phyloP scores from a whole-genome alignment of 148 eudicot genomes.

The Arbutus unedo region DNA sequence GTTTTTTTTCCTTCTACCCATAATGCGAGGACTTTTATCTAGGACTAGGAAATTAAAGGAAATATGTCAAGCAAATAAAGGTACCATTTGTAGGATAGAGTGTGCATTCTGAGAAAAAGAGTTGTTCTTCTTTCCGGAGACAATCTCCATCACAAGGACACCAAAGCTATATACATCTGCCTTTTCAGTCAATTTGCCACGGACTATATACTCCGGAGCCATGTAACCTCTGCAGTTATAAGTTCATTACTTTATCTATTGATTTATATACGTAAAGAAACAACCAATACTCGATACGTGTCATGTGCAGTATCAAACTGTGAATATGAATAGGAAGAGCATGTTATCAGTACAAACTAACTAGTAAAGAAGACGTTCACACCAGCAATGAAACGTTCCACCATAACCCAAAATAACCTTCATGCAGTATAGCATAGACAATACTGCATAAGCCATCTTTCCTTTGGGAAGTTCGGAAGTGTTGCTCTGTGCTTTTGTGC shows the following conservation, averaged over 20 bases:
- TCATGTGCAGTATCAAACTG: neutral
- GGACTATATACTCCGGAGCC: constrained; percentile 61
- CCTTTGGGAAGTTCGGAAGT: no score
- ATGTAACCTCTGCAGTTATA: constrained; percentile 46
- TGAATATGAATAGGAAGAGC: neutral
- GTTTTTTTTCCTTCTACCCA: no score
- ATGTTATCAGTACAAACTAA: no score
- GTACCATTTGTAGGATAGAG: constrained; percentile 45
- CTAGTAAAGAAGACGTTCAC: no score
- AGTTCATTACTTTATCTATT: neutral
- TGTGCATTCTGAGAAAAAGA: constrained; percentile 24
- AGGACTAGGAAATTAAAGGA: neutral
- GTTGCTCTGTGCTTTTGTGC: no score
- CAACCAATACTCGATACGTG: neutral
- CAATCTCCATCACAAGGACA: constrained; percentile 45
- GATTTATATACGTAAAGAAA: neutral
- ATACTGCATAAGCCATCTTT: no score
- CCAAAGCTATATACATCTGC: constrained; percentile 63
- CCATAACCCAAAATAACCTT: neutral
- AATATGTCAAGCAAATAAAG: constrained; percentile 3
- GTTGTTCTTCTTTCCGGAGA: constrained; percentile 37
- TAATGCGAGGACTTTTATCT: neutral
- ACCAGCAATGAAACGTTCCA: no score
- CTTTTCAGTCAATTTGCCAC: constrained; percentile 50
- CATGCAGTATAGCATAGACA: neutral